Evolutionary conservation across 768 basidiomycete species (phyloP), one percentile per base, ranked within the genome.

Genomic region (Boletellus emodensis): DNA sequence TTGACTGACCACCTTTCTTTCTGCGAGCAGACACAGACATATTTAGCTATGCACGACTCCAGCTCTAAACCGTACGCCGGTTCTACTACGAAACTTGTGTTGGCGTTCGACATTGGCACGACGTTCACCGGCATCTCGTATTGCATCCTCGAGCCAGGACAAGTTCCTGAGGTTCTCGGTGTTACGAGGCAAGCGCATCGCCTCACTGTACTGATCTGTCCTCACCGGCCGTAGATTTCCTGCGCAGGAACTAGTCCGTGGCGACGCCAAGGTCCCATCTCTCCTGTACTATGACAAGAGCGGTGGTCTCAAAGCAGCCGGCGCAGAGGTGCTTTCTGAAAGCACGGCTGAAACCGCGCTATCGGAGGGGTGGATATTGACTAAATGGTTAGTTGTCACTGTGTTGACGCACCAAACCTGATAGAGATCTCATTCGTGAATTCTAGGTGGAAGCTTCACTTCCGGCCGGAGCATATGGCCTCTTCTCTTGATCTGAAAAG

Each of bases 91-190:
- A 70, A 69, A 46, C 64, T 78, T 3, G 68, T 77, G 1, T 50
- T 79, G n/a, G 75, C 73, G 0, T 72, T 78, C 44, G 77, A 78
- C 36, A 60, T 79, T 9, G 77, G 77, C 2, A 78, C 75, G 0
- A 77, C 74, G 0, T 75, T 54, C 47, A 77, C 74, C 39, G 76
- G 75, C 1, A 60, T 77, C 6, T 72, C 72, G 1, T 77, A 77
- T 36, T 56, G 58, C 26, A 47, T 63, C 35, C 52, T 56, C 11
- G 43, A 41, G 13, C 20, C 18, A 18, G 55, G 51, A 6, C 51
- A 49, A 42, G 48, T 53, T 7, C 55, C 53, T 3, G 55, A 53
- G 11, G 32, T 54, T 3, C 54, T 35, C 14, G 53, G 53, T 8
- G 52, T 57, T 8, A 45, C 44, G 1, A 51, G 45, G 61, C 20